Percentiles rank a stretch among this genome's conserved stretches.
Conservation (phyloP, 1,139 yeast genomes). For the Hemisphaericaspora xylanilytica region DNA sequence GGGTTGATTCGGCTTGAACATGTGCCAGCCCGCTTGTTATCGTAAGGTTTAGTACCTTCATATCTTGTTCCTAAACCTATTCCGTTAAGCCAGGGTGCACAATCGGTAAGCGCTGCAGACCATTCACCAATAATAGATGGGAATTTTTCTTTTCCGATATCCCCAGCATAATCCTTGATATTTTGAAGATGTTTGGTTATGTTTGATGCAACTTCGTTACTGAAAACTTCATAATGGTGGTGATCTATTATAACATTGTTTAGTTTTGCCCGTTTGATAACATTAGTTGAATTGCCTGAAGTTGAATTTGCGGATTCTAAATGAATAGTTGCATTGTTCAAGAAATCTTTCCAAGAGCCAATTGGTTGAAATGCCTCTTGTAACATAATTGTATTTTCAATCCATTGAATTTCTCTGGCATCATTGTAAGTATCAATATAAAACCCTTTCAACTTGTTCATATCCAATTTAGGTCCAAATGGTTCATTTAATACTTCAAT, state of each 20-base stretch:
- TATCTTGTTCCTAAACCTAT: constrained; percentile 58
- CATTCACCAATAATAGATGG: constrained; percentile 62
- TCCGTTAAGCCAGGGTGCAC: constrained; percentile 66
- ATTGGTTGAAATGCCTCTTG: constrained; percentile 58
- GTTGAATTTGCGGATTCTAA: constrained; percentile 6
- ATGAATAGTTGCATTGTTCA: constrained; percentile 25
- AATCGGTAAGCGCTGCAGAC: constrained; percentile 65
- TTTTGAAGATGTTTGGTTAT: constrained; percentile 38
- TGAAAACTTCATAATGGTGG: constrained; percentile 64
- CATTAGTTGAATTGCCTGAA: constrained; percentile 11
- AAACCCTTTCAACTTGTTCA: constrained; percentile 36
- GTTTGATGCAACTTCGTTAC: constrained; percentile 34
- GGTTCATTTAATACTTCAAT: constrained; percentile 69
- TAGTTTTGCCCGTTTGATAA: constrained; percentile 17
- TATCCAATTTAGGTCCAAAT: constrained; percentile 42
- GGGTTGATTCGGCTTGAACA: constrained; percentile 29
- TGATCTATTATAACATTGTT: constrained; percentile 56
- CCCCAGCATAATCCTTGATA: constrained; percentile 35
- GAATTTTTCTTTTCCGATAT: constrained; percentile 42
- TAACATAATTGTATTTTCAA: constrained; percentile 48
- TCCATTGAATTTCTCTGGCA: constrained; percentile 31
- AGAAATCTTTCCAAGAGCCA: constrained; percentile 50
- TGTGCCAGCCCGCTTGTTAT: constrained; percentile 29
- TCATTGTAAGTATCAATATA: constrained; percentile 41
- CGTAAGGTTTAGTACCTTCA: constrained; percentile 46